phyloP scores from a whole-genome alignment of 352 stramenopile genomes.

The Phytophthora hibernalis region DNA sequence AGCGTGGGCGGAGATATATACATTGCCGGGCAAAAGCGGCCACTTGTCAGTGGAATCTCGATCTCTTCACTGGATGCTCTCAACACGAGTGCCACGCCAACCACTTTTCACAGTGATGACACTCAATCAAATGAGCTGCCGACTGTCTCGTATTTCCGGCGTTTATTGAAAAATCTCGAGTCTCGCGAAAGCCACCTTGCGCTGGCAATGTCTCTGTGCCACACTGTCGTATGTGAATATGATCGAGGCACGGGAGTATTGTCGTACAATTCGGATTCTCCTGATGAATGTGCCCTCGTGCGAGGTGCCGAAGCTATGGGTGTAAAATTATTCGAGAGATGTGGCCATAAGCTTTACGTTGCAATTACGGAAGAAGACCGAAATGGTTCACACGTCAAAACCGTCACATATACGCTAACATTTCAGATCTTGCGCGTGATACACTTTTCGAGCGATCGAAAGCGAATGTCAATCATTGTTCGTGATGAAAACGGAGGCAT shows the following conservation, averaged over 20 bases:
- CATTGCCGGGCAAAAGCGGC: conserved; percentile 38
- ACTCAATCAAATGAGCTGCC: conserved; percentile 10
- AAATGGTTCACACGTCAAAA: conserved; percentile 60
- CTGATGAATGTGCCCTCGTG: conserved; percentile 94
- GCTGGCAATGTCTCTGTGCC: conserved; percentile 82
- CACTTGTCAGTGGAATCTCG: conserved; percentile 36
- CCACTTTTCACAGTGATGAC: conserved; percentile 28
- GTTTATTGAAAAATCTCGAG: conserved; percentile 57
- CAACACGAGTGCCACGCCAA: neutral
- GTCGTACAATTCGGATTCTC: conserved; percentile 91
- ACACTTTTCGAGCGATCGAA: conserved; percentile 81
- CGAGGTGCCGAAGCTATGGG: conserved; percentile 80
- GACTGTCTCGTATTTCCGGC: conserved; percentile 53
- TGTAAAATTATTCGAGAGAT: conserved; percentile 75
- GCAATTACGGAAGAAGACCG: conserved; percentile 73
- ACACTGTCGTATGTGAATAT: conserved; percentile 87
- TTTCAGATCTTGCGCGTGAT: conserved; percentile 81
- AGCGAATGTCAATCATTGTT: conserved; percentile 87
- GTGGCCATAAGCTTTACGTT: conserved; percentile 59
- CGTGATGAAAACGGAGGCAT: conserved; percentile 59
- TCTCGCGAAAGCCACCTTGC: conserved; percentile 62
- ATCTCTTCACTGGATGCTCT: conserved; percentile 45
- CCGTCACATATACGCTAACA: conserved; percentile 63
- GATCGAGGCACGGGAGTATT: conserved; percentile 49
- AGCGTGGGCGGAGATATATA: conserved; percentile 92